Base-by-base conservation (phyloP, 2,329 filamentous ascomycete species). In the Penicillium polonicum region DNA sequence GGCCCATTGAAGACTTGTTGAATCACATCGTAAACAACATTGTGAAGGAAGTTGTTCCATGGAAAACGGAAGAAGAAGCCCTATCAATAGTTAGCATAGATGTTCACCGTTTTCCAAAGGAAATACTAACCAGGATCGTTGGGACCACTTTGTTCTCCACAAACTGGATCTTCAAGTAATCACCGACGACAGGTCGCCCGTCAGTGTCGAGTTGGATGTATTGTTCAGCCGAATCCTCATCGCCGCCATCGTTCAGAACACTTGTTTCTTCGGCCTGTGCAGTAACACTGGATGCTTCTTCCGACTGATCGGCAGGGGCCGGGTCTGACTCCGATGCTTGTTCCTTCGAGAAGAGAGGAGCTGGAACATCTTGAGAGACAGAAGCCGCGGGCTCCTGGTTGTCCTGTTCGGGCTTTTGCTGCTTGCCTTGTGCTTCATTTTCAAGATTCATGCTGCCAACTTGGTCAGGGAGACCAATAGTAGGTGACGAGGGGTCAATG, bases 11-110 rank as follows among this genome's bases (percentile, higher is more conserved):
- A 97, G 1, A 99, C 94, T 79, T 99, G 94, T 74, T 99, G 94
- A 43, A 99, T 91, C 70, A 99, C 92, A 74, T 99, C 94, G 72
- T 99, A 99, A 48, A 99, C 94, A 43, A 99, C 94, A 70, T 99
- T 99, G 77, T 99, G 94, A 44, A 99, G 83, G 72, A 99, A 99
- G 74, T 99, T 99, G 76, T 99, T 99, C 94, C 94, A 99, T 1
- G 94, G 93, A 70, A 97, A 99, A 59, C 89, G 87, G 80, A 99
- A 99, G 78, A 99, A 99, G 80, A 97, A 97, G 57, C 92, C 90
- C 91, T 95, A 63, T 12, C 57, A 31, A 33, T 27, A 35, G 29
- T 61, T 39, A 57, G 36, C 33, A 48, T 27, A 36, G n/a, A 52
- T 42, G 63, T 50, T 36, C n/a, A 15, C 8, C 45, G 27, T 43